A percentile compares a stretch with the other conserved stretches of the same genome.
Evolutionary conservation across 2,329 filamentous ascomycete genomes (phyloP).

Genomic region (Dothistroma septosporum): DNA sequence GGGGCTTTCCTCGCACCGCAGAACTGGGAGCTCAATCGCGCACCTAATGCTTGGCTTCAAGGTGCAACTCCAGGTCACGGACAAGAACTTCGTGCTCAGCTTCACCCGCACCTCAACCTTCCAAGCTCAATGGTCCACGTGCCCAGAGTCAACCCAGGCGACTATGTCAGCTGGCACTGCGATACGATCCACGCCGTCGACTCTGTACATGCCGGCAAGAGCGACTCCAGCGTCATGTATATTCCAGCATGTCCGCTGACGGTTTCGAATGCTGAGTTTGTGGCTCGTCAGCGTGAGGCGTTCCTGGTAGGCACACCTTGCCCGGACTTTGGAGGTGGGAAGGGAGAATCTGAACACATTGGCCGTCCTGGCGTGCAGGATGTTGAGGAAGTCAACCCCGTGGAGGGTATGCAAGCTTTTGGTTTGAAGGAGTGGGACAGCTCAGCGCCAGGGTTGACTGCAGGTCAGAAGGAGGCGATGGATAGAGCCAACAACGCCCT

Average conservation of each 20-base stretch:
- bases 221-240: constrained; percentile 80
- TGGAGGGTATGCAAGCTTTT: constrained; percentile 53
- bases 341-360: constrained; percentile 56
- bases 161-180: constrained; percentile 77
- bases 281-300: constrained; percentile 64
- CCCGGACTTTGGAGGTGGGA: constrained; percentile 54
- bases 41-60: constrained; percentile 59
- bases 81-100: constrained; percentile 61
- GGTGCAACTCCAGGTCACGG: constrained; percentile 65
- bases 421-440: constrained; percentile 52
- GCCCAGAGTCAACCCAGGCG: constrained; percentile 64
- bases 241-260: constrained; percentile 84
- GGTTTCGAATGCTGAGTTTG: constrained; percentile 66
- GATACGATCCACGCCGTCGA: constrained; percentile 75
- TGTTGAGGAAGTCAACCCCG: constrained; percentile 35
- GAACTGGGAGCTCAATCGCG: constrained; percentile 58
- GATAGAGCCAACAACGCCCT: constrained; percentile 52
- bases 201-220: constrained; percentile 64
- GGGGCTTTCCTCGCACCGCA: constrained; percentile 46
- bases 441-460: constrained; percentile 43
- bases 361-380: constrained; percentile 41
- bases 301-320: constrained; percentile 57
- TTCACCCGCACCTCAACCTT: constrained; percentile 69
- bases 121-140: constrained; percentile 67
- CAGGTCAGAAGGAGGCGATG: constrained; percentile 51